These are phyloP conservation scores for Candida oleophila DNA, from an alignment of 805 yeast species.

Conservation along the genomic window DNA sequence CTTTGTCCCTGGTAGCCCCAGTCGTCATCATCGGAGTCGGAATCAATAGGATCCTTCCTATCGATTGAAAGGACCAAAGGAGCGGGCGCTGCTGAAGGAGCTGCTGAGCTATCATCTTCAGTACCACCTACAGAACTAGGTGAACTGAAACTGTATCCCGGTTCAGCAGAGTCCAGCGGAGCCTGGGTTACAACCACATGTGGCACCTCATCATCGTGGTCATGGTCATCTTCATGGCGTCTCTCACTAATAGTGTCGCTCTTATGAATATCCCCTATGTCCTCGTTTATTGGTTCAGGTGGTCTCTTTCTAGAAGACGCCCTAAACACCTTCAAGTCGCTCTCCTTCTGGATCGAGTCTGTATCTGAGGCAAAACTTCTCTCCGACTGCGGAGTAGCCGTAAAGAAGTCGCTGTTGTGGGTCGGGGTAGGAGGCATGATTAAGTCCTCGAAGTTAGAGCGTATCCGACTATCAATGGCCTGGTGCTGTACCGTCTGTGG, in stretches of 20 bases:
- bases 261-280: neutral
- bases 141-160: too few species aligned
- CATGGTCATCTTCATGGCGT: neutral
- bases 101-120: too few species aligned
- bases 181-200: neutral
- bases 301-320: neutral
- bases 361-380: slow-evolving; percentile 37
- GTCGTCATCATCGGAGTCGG: slow-evolving; percentile 18
- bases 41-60: slow-evolving; percentile 11
- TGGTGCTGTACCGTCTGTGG: neutral
- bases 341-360: slow-evolving; percentile 39
- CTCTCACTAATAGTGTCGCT: neutral
- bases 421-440: slow-evolving; percentile 31
- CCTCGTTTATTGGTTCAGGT: neutral
- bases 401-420: slow-evolving; percentile 14
- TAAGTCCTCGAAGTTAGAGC: neutral
- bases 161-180: neutral
- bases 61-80: slow-evolving; percentile 27
- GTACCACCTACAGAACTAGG: too few species aligned
- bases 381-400: slow-evolving; percentile 37
- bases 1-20: slow-evolving; percentile 24
- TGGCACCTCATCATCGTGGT: neutral
- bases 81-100: slow-evolving; percentile 9
- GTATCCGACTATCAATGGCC: neutral
- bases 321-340: neutral